Evolutionary conservation across 768 basidiomycete species (phyloP), one percentile per base, ranked within the genome.

Genomic region (Boletus vinaceobasis): DNA sequence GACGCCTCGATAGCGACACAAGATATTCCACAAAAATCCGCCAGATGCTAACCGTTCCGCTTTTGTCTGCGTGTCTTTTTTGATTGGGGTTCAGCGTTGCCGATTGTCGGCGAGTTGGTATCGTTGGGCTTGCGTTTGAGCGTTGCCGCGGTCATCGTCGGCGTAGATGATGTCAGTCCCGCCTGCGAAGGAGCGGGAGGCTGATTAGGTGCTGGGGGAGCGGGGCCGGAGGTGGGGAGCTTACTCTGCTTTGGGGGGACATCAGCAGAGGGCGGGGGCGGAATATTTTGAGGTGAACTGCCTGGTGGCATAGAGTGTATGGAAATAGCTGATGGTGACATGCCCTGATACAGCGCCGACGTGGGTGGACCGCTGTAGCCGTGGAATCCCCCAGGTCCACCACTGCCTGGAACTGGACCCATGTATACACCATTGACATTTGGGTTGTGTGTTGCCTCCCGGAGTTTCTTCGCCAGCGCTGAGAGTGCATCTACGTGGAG

Each of bases 201-300:
- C 67, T 71, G 69, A 71, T 71, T 71, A 61, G 70, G 66, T 56
- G 75, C 65, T 58, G 74, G 67, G 56, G 80, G 69, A 53, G 72
- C 69, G 43, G 71, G 66, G 52, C 73, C 73, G 48, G 73, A 67
- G 40, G 77, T 79, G 57, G 81, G 78, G 46, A 78, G 77, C 65
- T 86, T 86, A 64, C 80, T 78, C 71, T 82, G 82, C 71, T 88
- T 88, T 69, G 77, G 78, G 13, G 81, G 82, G 26, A 82, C 83
- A 53, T 76, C 74, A 49, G 77, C 78, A 50, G 83, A 80, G 37
- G 75, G 67, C 3, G 73, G 70, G 1, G 74, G 70, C 2, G 74
- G 68, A 37, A 58, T 60, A 59, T 79, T 81, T 75, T 82, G 79
- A 19, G 79, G 81, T 27, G 81, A 83, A 58, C 65, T 73, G 60